Percentiles rank a stretch among this genome's conserved stretches.
Conservation (phyloP, 2,329 filamentous ascomycete genomes). For the Ceratocystis smalleyi region DNA sequence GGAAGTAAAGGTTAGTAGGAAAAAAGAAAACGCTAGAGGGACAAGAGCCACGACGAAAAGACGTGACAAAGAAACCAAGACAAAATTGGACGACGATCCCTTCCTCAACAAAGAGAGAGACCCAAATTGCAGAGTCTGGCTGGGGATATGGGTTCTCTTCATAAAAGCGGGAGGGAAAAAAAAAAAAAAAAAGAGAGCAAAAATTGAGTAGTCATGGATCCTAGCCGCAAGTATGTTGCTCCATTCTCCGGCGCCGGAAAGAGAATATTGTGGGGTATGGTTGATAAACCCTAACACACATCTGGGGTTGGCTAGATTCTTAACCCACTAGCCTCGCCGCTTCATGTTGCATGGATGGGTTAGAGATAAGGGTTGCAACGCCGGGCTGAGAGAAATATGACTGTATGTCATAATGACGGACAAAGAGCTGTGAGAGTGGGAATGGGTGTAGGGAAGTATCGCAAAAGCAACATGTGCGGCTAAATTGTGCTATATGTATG, state of each 20-base stretch:
- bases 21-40: neutral
- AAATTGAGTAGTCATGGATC: constrained; percentile 5
- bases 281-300: neutral
- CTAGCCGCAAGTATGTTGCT: neutral
- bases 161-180: constrained; percentile 10
- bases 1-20: constrained; percentile 5
- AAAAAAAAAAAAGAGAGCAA: constrained; percentile 14
- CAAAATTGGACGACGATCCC: neutral
- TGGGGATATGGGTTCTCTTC: constrained; percentile 10
- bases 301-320: neutral
- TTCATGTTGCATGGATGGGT: neutral
- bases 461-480: neutral
- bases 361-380: neutral
- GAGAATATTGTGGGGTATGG: neutral
- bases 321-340: neutral
- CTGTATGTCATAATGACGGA: neutral
- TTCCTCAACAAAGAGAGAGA: constrained; percentile 8
- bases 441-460: neutral
- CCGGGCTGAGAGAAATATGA: neutral
- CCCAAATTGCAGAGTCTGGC: neutral
- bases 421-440: neutral
- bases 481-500: neutral
- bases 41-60: neutral
- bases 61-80: neutral
- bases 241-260: constrained; percentile 2